phyloP scores from a whole-genome alignment of 2,329 filamentous ascomycete genomes.

The Colletotrichum karsti region DNA sequence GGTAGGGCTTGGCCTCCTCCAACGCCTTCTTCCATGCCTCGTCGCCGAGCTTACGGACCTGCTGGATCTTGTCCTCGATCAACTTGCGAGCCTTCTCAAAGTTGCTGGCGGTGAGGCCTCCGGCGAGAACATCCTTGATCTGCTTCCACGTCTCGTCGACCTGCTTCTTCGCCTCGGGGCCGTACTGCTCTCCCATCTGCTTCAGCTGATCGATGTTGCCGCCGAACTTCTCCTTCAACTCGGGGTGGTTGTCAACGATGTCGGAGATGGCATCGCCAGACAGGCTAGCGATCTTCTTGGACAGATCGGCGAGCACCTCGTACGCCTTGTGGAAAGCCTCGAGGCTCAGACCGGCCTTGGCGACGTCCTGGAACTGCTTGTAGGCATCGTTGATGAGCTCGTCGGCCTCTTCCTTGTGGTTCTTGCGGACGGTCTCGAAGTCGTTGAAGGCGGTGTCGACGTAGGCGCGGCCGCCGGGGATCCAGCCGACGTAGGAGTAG shows the following conservation, averaged over 20 bases:
- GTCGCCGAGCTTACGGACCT: slow-evolving; percentile 73
- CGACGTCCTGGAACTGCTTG: slow-evolving; percentile 69
- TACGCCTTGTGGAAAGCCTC: slow-evolving; percentile 69
- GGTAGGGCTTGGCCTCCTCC: slow-evolving; percentile 74
- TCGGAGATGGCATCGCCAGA: slow-evolving; percentile 70
- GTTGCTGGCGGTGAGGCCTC: slow-evolving; percentile 63
- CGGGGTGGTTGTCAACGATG: slow-evolving; percentile 77
- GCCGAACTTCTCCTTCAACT: slow-evolving; percentile 77
- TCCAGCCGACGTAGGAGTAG: slow-evolving; percentile 74
- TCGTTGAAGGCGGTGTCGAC: slow-evolving; percentile 77
- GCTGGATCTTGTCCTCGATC: slow-evolving; percentile 74
- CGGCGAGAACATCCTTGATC: slow-evolving; percentile 69
- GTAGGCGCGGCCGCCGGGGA: slow-evolving; percentile 75
- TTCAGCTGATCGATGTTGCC: slow-evolving; percentile 74
- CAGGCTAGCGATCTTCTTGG: slow-evolving; percentile 67
- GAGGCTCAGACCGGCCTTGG: slow-evolving; percentile 67
- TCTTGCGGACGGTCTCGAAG: slow-evolving; percentile 71
- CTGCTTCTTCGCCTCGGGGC: slow-evolving; percentile 80
- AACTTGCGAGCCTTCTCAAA: slow-evolving; percentile 67
- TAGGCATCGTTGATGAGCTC: slow-evolving; percentile 74
- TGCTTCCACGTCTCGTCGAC: slow-evolving; percentile 76
- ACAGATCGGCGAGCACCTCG: slow-evolving; percentile 69
- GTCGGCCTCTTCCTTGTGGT: slow-evolving; percentile 76
- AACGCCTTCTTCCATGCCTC: slow-evolving; percentile 77
- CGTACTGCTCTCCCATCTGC: slow-evolving; percentile 73